Base-by-base conservation (phyloP, 2,329 filamentous ascomycete species). In the Aspergillus pseudoglaucus region DNA sequence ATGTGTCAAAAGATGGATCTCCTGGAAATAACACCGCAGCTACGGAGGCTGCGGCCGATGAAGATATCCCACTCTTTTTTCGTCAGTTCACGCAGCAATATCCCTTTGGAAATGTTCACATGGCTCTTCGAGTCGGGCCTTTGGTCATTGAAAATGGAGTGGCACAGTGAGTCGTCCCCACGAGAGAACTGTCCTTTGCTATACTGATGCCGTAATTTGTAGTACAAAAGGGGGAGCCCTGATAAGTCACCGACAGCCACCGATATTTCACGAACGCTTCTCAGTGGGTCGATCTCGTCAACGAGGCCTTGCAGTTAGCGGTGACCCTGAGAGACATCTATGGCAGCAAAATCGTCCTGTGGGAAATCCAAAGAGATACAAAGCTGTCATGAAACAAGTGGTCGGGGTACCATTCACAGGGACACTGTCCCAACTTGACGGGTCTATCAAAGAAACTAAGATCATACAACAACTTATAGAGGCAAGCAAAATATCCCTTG, bases 91-190 rank as follows among this genome's bases (percentile, higher is more conserved):
- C 59, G 1, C 58, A 67, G 20, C 59, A 62, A 39, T 61, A 70
- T 50, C 70, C 68, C 0, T 71, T 64, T 46, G 65, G 63, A 2
- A 68, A 71, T 45, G 64, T 71, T 2, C 70, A 71, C 39, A 71
- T 72, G 67, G 66, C 63, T 8, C 56, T 73, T 6, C 60, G 68
- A 0, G 47, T 73, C 25, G 70, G 71, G 0, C 68, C 70, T 4
- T 35, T 74, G 20, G 48, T 72, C 3, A 65, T 73, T 33, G 67
- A 72, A 53, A 72, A 71, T 50, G 69, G 67, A 6, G 63, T 67
- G 4, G 53, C 56, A 17, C 58, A 67, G 69, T 71, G 57, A 60
- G 67, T 60, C 10, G 4, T 44, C 44, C 32, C 22, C 4, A 27
- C 54, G 5, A 12, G 41, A 8, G 14, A 23, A n/a, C 4, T n/a